Evolutionary conservation across 2,329 filamentous ascomycete genomes (phyloP).

Genomic region (Ramularia collo-cygni): DNA sequence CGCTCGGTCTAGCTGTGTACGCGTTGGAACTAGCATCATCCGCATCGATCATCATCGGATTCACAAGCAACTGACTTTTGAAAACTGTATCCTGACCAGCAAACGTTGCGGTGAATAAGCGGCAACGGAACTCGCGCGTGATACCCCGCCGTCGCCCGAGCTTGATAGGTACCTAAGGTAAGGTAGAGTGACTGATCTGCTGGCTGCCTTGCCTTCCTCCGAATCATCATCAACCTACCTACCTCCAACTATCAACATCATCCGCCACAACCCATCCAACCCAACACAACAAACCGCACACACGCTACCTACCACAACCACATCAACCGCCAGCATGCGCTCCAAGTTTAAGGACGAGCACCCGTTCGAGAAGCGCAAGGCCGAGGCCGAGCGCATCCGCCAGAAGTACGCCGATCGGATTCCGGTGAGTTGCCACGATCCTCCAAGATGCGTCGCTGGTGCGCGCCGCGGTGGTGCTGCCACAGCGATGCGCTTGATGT

Average conservation of each 20-base stretch:
- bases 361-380: conserved; percentile 99
- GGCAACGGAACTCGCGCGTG: too few relatives aligned
- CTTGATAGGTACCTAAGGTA: too few relatives aligned
- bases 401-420: conserved; percentile 99
- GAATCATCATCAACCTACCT: conserved; percentile 9
- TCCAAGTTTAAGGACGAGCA: conserved; percentile 99
- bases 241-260: conserved; percentile 6
- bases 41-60: neutral
- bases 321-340: conserved; percentile 62
- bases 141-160: too few relatives aligned
- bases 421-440: conserved; percentile 61
- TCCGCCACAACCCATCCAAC: conserved; percentile 2
- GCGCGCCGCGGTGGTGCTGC: neutral
- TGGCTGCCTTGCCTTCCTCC: conserved; percentile 2
- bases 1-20: neutral
- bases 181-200: too few relatives aligned
- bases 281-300: conserved; percentile 3
- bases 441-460: too few relatives aligned
- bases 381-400: conserved; percentile 96
- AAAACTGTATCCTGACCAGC: neutral
- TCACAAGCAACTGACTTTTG: conserved; percentile 1
- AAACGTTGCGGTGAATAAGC: neutral
- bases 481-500: neutral
- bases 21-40: too few relatives aligned
- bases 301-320: conserved; percentile 5